phyloP scores from a whole-genome alignment of 768 basidiomycete species.

The Russula virescens region DNA sequence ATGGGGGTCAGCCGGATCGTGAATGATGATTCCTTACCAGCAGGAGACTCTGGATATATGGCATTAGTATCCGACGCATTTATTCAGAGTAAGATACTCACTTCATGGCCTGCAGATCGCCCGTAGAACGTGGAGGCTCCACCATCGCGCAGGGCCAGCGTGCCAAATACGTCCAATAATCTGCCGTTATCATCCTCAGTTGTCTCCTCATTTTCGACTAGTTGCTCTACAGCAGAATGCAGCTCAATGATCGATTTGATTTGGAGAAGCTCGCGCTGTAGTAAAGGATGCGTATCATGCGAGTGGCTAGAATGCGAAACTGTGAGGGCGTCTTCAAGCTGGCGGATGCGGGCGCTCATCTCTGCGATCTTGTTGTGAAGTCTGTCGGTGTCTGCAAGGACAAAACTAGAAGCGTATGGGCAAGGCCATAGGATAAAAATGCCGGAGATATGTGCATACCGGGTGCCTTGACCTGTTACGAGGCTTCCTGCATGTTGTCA shows the following conservation, averaged over 20 bases:
- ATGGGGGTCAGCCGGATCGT: neutral
- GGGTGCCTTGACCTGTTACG: slow-evolving; percentile 71
- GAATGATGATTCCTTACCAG: slow-evolving; percentile 15
- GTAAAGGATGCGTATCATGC: slow-evolving; percentile 51
- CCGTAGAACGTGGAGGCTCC: slow-evolving; percentile 69
- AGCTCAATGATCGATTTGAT: slow-evolving; percentile 67
- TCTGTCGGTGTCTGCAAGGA: slow-evolving; percentile 65
- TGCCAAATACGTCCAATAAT: slow-evolving; percentile 66
- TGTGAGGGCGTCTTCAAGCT: slow-evolving; percentile 62
- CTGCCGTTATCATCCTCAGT: slow-evolving; percentile 34
- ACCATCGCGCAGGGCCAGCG: slow-evolving; percentile 61
- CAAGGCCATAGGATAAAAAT: neutral
- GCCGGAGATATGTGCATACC: slow-evolving; percentile 37
- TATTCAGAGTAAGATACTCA: slow-evolving; percentile 31
- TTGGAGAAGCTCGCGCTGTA: slow-evolving; percentile 53
- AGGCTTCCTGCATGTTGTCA: slow-evolving; percentile 42
- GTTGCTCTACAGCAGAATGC: slow-evolving; percentile 49
- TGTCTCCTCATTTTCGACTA: slow-evolving; percentile 29
- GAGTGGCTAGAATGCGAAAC: slow-evolving; percentile 44
- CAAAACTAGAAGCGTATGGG: slow-evolving; percentile 42
- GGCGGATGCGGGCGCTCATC: slow-evolving; percentile 68
- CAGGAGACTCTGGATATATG: slow-evolving; percentile 9
- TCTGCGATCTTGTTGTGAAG: slow-evolving; percentile 60
- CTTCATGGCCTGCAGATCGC: slow-evolving; percentile 67
- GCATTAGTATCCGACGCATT: neutral